phyloP scores from a whole-genome alignment of 2,329 filamentous ascomycete genomes.

The Sclerotinia subarctica region DNA sequence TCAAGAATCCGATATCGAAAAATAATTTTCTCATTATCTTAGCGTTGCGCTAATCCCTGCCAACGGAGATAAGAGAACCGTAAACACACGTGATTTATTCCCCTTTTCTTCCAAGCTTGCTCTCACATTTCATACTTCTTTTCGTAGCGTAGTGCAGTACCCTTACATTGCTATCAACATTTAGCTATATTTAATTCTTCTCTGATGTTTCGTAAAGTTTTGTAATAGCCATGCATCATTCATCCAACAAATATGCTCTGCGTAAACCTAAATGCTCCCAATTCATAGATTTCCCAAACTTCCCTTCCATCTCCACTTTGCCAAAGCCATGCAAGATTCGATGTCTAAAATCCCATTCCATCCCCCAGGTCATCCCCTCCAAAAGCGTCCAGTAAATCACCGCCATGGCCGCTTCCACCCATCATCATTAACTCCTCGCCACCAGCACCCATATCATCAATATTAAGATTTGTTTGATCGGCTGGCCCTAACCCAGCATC shows the following conservation, averaged over 20 bases:
- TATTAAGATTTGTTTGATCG: conserved; percentile 18
- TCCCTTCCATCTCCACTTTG: not conserved
- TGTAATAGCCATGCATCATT: not conserved
- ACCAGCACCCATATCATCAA: conserved; percentile 16
- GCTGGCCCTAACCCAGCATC: conserved; percentile 23
- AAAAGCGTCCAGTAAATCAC: conserved; percentile 25
- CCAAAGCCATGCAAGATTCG: not conserved
- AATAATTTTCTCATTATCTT: conserved; percentile 23
- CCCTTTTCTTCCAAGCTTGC: not conserved
- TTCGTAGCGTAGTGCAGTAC: not conserved
- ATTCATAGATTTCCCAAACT: not conserved
- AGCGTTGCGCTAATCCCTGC: conserved; percentile 14
- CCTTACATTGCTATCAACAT: not conserved
- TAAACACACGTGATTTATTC: not conserved
- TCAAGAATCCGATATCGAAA: conserved; percentile 16
- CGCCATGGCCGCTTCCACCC: conserved; percentile 21
- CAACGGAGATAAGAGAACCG: not conserved
- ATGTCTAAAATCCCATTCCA: conserved; percentile 29
- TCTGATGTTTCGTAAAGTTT: not conserved
- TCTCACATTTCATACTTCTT: not conserved
- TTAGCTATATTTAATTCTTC: not conserved
- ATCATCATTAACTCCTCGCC: conserved; percentile 30
- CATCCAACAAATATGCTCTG: not conserved
- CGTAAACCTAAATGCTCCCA: not conserved
- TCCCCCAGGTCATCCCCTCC: conserved; percentile 26